Evolutionary conservation across 805 yeast genomes (phyloP).

Genomic region (Ogataea chonburiensis): DNA sequence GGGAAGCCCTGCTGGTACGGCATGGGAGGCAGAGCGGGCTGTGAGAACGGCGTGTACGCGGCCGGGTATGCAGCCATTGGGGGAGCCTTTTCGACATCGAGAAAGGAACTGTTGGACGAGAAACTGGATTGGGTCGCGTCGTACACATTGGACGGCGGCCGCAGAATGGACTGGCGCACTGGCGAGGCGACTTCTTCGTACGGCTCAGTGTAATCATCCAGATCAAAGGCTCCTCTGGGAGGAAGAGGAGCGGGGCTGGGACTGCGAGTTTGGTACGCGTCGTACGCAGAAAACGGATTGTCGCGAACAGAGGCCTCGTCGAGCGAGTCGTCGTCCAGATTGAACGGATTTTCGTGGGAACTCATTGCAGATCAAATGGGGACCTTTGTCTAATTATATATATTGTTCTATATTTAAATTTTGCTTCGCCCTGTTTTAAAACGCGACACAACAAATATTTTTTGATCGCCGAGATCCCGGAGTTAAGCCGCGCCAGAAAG

Average conservation of each 20-base stretch:
- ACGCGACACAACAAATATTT: constrained; percentile 7
- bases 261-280: too few relatives aligned
- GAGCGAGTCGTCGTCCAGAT: constrained; percentile 17
- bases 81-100: constrained; percentile 6
- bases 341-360: constrained; percentile 15
- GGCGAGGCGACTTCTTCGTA: constrained; percentile 7
- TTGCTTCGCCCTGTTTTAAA: constrained; percentile 11
- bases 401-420: constrained; percentile 9
- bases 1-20: constrained; percentile 13
- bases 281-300: constrained; percentile 10
- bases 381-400: not conserved
- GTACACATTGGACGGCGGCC: constrained; percentile 10
- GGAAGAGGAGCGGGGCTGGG: too few relatives aligned
- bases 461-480: constrained; percentile 5
- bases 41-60: constrained; percentile 1
- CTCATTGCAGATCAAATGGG: not conserved
- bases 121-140: constrained; percentile 8
- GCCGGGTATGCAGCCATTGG: not conserved
- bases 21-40: constrained; percentile 5
- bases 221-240: constrained; percentile 7
- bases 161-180: constrained; percentile 3
- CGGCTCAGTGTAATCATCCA: constrained; percentile 5
- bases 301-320: constrained; percentile 1
- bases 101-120: constrained; percentile 8
- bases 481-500: constrained; percentile 1